Evolutionary conservation across 768 basidiomycete species (phyloP).

Genomic region (Lactarius sp.): DNA sequence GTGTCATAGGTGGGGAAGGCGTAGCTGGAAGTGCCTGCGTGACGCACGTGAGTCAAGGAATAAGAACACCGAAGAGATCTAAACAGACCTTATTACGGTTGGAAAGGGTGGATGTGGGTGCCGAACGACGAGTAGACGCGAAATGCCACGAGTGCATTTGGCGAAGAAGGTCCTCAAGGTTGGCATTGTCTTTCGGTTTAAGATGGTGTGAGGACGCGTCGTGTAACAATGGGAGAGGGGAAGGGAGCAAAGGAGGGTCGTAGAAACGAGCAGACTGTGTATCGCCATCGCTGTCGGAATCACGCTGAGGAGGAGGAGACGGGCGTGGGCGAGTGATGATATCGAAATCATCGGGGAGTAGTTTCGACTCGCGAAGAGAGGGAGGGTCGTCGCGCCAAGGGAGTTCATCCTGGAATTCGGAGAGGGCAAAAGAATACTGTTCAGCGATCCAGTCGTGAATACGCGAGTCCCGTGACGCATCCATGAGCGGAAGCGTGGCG

Average conservation of each 20-base stretch:
- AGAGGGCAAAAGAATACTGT: constrained; percentile 25
- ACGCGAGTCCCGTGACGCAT: constrained; percentile 25
- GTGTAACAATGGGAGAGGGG: not conserved
- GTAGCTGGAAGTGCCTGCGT: constrained; percentile 18
- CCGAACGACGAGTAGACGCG: constrained; percentile 1
- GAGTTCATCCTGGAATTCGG: constrained; percentile 18
- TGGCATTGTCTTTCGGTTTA: constrained; percentile 28
- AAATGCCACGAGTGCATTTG: constrained; percentile 32
- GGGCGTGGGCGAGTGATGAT: not conserved
- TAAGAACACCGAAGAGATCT: not conserved
- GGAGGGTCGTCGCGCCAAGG: constrained; percentile 18
- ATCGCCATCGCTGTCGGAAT: constrained; percentile 5
- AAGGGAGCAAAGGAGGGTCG: constrained; percentile 36
- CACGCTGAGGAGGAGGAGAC: constrained; percentile 1
- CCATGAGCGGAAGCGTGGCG: constrained; percentile 18
- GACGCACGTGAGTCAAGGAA: not conserved
- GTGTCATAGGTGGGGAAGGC: constrained; percentile 14
- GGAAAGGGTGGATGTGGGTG: constrained; percentile 10
- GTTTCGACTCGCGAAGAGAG: constrained; percentile 25
- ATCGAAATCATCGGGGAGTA: constrained; percentile 24
- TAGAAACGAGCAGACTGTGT: constrained; percentile 29
- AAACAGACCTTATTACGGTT: constrained; percentile 24
- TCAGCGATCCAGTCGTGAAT: constrained; percentile 27
- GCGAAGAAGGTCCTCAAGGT: constrained; percentile 36
- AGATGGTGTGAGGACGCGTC: constrained; percentile 14